Percentiles rank a stretch among this genome's conserved stretches.
Evolutionary conservation across 2,329 filamentous ascomycete species (phyloP).

Genomic region (Pseudodiploospora longispora): DNA sequence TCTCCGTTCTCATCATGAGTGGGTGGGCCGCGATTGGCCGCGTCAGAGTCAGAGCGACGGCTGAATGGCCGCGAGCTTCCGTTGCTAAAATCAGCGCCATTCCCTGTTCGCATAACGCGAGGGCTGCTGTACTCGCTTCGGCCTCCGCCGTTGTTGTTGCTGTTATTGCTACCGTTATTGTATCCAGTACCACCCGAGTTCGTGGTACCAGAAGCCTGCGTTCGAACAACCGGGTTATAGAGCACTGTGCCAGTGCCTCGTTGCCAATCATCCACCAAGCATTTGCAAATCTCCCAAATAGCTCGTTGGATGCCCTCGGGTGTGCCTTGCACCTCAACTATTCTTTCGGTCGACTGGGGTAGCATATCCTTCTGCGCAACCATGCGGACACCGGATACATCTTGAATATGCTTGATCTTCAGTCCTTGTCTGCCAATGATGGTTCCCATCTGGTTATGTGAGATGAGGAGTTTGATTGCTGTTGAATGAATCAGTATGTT

Average conservation of each 20-base stretch:
- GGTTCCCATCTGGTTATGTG: constrained; percentile 99
- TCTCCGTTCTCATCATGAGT: constrained; percentile 94
- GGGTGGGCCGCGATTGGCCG: constrained; percentile 69
- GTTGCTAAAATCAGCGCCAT: constrained; percentile 96
- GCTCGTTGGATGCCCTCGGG: constrained; percentile 94
- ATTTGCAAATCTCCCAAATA: constrained; percentile 98
- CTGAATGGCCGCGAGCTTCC: constrained; percentile 56
- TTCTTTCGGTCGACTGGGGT: constrained; percentile 93
- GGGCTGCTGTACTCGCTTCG: constrained; percentile 48
- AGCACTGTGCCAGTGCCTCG: constrained; percentile 93
- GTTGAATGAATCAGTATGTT: constrained; percentile 7
- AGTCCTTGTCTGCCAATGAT: constrained; percentile 94
- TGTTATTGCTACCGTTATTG: constrained; percentile 10
- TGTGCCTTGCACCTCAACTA: constrained; percentile 92
- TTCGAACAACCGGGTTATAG: constrained; percentile 92
- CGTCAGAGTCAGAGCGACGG: constrained; percentile 78
- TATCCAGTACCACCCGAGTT: constrained; percentile 29
- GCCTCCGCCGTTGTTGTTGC: constrained; percentile 21
- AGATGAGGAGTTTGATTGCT: constrained; percentile 98
- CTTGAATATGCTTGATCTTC: constrained; percentile 99
- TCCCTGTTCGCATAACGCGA: constrained; percentile 89
- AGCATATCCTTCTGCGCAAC: constrained; percentile 99
- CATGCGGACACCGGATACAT: constrained; percentile 95
- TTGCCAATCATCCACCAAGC: constrained; percentile 94
- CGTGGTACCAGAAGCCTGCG: constrained; percentile 53